Conservation (phyloP, 768 basidiomycete genomes). For the Termitomyces sp. region DNA sequence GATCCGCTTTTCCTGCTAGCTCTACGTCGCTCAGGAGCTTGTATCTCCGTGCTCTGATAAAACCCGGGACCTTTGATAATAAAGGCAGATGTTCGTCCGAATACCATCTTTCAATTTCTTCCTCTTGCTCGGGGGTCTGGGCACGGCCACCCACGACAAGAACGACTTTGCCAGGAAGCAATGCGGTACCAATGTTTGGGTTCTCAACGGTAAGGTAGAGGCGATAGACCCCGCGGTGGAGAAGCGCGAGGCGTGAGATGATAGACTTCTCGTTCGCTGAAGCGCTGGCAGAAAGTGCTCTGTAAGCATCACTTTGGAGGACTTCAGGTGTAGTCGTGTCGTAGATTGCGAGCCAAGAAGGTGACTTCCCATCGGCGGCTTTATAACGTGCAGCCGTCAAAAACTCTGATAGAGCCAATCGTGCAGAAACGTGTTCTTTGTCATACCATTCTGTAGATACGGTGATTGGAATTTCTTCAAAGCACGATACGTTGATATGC, state of each 20-base stretch:
- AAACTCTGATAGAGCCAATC: conserved; percentile 28
- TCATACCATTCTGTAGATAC: conserved; percentile 31
- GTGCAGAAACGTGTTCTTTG: conserved; percentile 30
- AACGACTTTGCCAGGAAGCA: conserved; percentile 18
- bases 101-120: conserved; percentile 31
- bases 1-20: conserved; percentile 16
- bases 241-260: conserved; percentile 21
- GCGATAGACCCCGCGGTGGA: conserved; percentile 28
- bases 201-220: conserved; percentile 17
- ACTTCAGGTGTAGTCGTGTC: conserved; percentile 25
- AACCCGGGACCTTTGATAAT: conserved; percentile 31
- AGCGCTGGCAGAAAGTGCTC: conserved; percentile 21
- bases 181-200: conserved; percentile 4
- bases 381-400: conserved; percentile 28
- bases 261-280: conserved; percentile 26
- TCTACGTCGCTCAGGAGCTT: conserved; percentile 19
- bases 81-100: conserved; percentile 26
- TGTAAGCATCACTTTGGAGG: conserved; percentile 23
- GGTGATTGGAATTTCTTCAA: background rate
- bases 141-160: conserved; percentile 18
- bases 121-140: conserved; percentile 18
- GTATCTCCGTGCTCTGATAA: conserved; percentile 28
- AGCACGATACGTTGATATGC: background rate
- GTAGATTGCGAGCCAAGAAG: conserved; percentile 31
- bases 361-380: conserved; percentile 23